Base-by-base conservation (phyloP, 148 eudicot genomes). In the Chenopodium formosanum region DNA sequence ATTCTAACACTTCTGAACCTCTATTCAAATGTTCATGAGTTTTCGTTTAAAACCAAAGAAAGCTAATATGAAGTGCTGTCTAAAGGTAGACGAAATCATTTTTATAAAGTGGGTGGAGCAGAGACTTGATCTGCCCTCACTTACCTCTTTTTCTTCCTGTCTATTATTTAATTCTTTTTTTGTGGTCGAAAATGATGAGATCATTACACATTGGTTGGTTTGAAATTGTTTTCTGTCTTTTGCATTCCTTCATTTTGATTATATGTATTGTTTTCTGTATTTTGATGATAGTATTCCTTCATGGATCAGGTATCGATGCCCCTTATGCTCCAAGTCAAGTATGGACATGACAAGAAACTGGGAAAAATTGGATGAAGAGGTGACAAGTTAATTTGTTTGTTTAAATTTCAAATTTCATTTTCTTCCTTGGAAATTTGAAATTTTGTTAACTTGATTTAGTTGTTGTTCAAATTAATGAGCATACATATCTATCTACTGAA, bases 331-430 rank as follows among this genome's bases (percentile, higher is more conserved):
- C 50, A 94, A 93, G 88, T 86, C 98, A 10, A 73, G 83, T 63
- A 3, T 58, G 34, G 80, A 93, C 89, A 91, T 94, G 98, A 73
- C 91, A 46, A 69, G 52, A 66, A 65, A 84, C 7, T 94, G 98
- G 98, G 79, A 82, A 86, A 86, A 87, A 83, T 75, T 94, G 81
- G 94, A 94, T 53, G 81, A 81, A 79, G 98, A 94, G 97, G 98
- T 94, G 85, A 78, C 44, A 73, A 40, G 7, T 19, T 2, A 50
- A 0, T 48, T 48, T 10, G 22, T 4, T 56, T 13, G 14, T 56
- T 56, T 14, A 9, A 70, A 4, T 62, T 70, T 19, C 53, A 12
- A 13, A 9, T 64, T 64, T 31, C 13, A 40, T 63, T 73, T 62
- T 17, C 17, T 44, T 69, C 62, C 6, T 13, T 68, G 52, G 63